Evolutionary conservation across 176 grass and related monocot genomes (phyloP), one percentile per base, ranked within the genome.

Genomic region (Tillandsia leiboldiana): DNA sequence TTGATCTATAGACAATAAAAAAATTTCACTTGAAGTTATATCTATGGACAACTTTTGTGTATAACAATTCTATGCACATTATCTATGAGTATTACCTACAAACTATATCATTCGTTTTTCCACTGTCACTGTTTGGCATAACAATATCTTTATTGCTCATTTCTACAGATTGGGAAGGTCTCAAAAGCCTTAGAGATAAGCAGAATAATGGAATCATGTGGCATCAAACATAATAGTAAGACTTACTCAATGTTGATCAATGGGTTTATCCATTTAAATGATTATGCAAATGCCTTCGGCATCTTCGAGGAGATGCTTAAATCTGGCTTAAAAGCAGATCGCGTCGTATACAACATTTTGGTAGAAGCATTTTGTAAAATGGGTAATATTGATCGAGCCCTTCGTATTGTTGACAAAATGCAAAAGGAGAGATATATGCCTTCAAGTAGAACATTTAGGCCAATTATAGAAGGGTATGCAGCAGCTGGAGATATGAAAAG

Each of bases 291-390:
- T 92, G 87, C 89, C 77, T 97, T 97, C 69, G 77, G 81, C 49
- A 83, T 92, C 64, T 97, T 97, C 20, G 94, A 97, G 74, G 86
- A 92, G 81, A 97, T 97, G 94, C 13, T 87, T 59, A 87, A 85
- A 73, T 87, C 86, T 49, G 86, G 84, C 49, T 66, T 93, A 77
- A 69, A 90, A 66, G 89, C 94, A 81, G 89, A 97, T 81, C 84
- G 69, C 51, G 84, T 88, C 51, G 76, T 97, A 79, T 93, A 93
- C 80, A 97, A 97, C 85, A 87, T 87, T 73, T 66, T 97, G 49
- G 83, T 97, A 85, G 84, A 91, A 70, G 94, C 89, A 88, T 97
- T 97, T 65, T 92, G 94, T 85, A 93, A 87, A 82, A 97, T 97
- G 89, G 87, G 89, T 70, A 92, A 97, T 64, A 90, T 87, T 71